phyloP scores from a whole-genome alignment of 441 rosid species.

The Flueggea neowawraea region DNA sequence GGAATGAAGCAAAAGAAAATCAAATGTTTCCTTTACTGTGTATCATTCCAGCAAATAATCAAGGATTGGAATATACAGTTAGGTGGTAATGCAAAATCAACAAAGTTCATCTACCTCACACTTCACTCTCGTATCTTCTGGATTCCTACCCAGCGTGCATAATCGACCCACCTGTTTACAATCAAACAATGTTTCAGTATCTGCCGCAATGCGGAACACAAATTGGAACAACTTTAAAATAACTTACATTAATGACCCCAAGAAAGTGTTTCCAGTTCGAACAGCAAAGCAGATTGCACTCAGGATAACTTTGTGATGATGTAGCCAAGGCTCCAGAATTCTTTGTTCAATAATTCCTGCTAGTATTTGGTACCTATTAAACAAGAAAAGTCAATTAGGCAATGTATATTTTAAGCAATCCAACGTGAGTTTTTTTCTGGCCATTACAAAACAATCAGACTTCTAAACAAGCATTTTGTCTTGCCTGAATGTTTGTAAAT shows the following conservation, averaged over 20 bases:
- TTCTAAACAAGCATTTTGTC: too few species aligned
- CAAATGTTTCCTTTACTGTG: too few species aligned
- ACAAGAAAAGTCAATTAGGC: conserved; percentile 2
- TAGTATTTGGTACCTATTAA: conserved; percentile 82
- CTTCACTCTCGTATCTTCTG: conserved; percentile 50
- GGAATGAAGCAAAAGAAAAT: too few species aligned
- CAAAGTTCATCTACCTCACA: too few species aligned
- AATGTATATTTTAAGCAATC: conserved; percentile 3
- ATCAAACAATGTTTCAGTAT: conserved; percentile 6
- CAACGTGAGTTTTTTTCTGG: too few species aligned
- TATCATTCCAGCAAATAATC: too few species aligned
- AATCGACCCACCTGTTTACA: conserved; percentile 90
- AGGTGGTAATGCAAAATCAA: too few species aligned
- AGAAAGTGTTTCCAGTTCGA: conserved; percentile 94
- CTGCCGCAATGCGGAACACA: background rate
- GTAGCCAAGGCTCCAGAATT: conserved; percentile 81
- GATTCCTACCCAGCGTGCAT: conserved; percentile 82
- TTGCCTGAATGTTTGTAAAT: too few species aligned
- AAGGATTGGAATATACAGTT: too few species aligned
- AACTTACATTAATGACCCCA: conserved; percentile 92
- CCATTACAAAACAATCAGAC: too few species aligned
- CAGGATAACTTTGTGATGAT: conserved; percentile 74
- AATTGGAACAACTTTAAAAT: background rate
- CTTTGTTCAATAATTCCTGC: conserved; percentile 95
- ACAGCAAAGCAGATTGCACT: conserved; percentile 83